Conservation (phyloP, 108 stramenopile species). For the Nannochloropsis oceanica region DNA sequence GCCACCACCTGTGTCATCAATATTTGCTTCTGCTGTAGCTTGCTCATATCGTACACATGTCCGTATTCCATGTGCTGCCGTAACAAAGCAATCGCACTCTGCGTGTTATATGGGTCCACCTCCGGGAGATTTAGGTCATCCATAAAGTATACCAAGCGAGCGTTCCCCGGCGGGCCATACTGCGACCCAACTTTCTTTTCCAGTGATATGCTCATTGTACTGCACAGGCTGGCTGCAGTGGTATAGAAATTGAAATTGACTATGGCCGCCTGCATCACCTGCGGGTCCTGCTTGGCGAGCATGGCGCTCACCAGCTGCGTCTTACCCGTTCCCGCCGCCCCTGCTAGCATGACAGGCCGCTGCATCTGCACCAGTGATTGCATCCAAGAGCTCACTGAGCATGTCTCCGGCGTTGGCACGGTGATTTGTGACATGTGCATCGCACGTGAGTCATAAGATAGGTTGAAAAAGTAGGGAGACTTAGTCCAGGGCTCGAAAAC, state of each 20-base stretch:
- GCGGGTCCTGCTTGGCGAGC: constrained; percentile 39
- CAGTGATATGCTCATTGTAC: constrained; percentile 38
- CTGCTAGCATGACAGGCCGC: constrained; percentile 47
- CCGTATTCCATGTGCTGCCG: constrained; percentile 55
- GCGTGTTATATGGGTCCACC: constrained; percentile 51
- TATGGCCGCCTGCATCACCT: constrained; percentile 13
- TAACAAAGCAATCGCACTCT: constrained; percentile 49
- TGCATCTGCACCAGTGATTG: constrained; percentile 36
- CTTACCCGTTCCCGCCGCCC: constrained; percentile 49
- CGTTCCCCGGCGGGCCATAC: constrained; percentile 46
- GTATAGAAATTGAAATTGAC: constrained; percentile 59
- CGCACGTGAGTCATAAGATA: constrained; percentile 39
- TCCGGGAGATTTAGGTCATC: constrained; percentile 56
- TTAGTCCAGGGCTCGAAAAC: constrained; percentile 59
- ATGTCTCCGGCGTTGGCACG: constrained; percentile 54
- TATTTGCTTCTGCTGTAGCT: constrained; percentile 45
- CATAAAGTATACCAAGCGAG: constrained; percentile 47
- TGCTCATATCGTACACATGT: constrained; percentile 47
- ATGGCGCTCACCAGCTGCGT: constrained; percentile 47
- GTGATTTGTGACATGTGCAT: constrained; percentile 41
- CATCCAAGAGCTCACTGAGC: constrained; percentile 52
- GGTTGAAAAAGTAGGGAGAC: constrained; percentile 35
- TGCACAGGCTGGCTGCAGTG: constrained; percentile 39
- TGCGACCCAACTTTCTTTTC: constrained; percentile 50
- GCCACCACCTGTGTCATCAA: constrained; percentile 46